These are phyloP conservation scores for Sordariomycetes sp. DNA, from an alignment of 2,329 filamentous ascomycete species.

Conservation along the genomic window DNA sequence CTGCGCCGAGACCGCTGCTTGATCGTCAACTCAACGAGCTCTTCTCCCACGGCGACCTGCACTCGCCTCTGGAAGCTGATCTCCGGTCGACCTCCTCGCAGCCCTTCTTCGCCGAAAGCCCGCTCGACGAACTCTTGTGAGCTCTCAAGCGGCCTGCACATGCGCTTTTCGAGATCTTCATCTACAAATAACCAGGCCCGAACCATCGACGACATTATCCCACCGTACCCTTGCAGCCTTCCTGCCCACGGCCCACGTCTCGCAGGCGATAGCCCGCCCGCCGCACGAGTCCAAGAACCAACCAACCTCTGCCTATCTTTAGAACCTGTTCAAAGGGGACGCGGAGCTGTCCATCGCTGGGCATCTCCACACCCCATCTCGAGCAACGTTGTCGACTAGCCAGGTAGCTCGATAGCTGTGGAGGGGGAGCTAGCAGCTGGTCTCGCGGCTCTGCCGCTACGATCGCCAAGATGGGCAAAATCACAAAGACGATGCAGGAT, in stretches of 20 bases:
- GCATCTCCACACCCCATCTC: constrained; percentile 17
- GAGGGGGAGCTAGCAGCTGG: constrained; percentile 44
- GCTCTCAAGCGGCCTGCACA: no score
- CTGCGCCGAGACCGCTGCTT: not conserved
- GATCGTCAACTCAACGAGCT: no score
- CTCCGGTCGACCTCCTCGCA: constrained; percentile 1
- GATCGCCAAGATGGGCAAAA: constrained; percentile 56
- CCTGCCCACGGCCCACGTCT: no score
- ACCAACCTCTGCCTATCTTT: no score
- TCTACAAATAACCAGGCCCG: no score
- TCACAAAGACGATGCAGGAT: constrained; percentile 56
- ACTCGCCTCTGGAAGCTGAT: constrained; percentile 2
- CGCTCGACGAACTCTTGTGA: no score
- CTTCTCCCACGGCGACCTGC: constrained; percentile 3
- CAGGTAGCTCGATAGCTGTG: constrained; percentile 36
- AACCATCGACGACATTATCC: no score
- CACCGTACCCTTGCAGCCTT: no score
- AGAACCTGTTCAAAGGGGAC: no score
- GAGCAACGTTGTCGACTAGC: constrained; percentile 29
- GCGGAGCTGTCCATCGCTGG: constrained; percentile 20
- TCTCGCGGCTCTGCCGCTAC: constrained; percentile 50
- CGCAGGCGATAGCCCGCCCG: no score
- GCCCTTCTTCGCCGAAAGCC: not conserved
- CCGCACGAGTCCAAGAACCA: no score
- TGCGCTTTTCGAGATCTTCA: no score